Evolutionary conservation across 768 basidiomycete species (phyloP), one percentile per base, ranked within the genome.

Genomic region (Trametes meyenii): DNA sequence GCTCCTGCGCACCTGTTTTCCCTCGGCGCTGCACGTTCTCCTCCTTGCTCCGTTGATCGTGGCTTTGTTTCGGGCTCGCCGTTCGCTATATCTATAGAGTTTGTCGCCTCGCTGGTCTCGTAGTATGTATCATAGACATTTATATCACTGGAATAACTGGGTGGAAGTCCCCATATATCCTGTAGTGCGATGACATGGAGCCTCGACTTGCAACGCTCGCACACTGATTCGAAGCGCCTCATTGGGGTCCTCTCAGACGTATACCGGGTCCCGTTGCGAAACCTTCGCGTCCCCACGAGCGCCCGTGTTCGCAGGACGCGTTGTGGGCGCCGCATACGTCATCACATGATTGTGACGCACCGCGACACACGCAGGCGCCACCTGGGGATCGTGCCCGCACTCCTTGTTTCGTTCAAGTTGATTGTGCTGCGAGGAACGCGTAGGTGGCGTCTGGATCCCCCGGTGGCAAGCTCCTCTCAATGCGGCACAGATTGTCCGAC

Each of bases 331-430:
- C 13, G 40, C n/a, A n/a, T 42, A 12, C n/a, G 40, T 33, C 29
- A 33, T 33, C 52, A 54, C 52, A 43, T 55, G 55, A 55, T 36
- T 35, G 44, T 55, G 55, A 55, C 55, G 55, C 46, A 46, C n/a
- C 52, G 52, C 38, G 52, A 39, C 52, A 7, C 1, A 11, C 26
- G 29, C 23, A 13, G 23, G 46, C 46, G 46, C 46, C 46, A 33
- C 4, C 29, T 3, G 29, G 3, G 29, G 29, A 33, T 48, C 13
- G 14, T 12, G n/a, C 40, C 13, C 13, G 40, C n/a, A n/a, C n/a
- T 14, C 11, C 40, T 42, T 42, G 40, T 4, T 12, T 42, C n/a
- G n/a, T n/a, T n/a, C n/a, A n/a, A n/a, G n/a, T n/a, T n/a, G n/a
- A n/a, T 42, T 13, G n/a, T 42, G 14, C 14, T 42, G 40, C 40